Evolutionary conservation across 2,329 filamentous ascomycete genomes (phyloP).

Genomic region (Saccharata proteae): DNA sequence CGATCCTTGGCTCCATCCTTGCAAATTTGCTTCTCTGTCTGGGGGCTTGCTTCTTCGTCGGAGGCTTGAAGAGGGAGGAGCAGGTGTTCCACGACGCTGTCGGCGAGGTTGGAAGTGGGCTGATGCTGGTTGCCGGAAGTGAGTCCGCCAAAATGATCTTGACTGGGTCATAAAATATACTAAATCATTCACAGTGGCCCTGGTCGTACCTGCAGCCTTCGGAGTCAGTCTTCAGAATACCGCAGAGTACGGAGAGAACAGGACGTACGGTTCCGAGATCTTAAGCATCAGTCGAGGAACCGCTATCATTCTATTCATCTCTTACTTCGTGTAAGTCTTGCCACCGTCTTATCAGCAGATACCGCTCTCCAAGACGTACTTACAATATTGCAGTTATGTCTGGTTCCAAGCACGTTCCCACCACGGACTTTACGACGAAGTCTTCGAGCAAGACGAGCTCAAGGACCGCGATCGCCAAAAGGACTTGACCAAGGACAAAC

Average conservation of each 20-base stretch:
- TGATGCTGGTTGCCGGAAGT: constrained; percentile 66
- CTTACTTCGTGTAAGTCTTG: constrained; percentile 38
- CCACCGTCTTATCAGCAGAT: too few species aligned
- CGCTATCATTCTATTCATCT: constrained; percentile 56
- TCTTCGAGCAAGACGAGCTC: constrained; percentile 59
- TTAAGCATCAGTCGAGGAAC: constrained; percentile 59
- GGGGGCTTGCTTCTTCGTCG: constrained; percentile 67
- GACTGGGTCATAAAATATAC: neutral
- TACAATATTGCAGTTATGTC: constrained; percentile 29
- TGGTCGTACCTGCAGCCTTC: constrained; percentile 41
- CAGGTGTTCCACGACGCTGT: constrained; percentile 63
- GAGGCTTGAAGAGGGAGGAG: constrained; percentile 55
- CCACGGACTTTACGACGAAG: constrained; percentile 62
- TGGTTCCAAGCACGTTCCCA: constrained; percentile 68
- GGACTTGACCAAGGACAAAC: constrained; percentile 50
- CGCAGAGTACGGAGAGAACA: constrained; percentile 10
- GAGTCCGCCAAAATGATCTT: constrained; percentile 10
- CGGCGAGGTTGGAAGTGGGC: constrained; percentile 65
- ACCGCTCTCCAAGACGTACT: too few species aligned
- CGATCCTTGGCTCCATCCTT: constrained; percentile 71
- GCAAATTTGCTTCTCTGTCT: constrained; percentile 73
- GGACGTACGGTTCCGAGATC: constrained; percentile 31
- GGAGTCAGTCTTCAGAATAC: constrained; percentile 30
- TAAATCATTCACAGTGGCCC: constrained; percentile 26
- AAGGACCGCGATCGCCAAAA: constrained; percentile 51